Evolutionary conservation across 2,329 filamentous ascomycete species (phyloP).

Genomic region (Penicillium sp.): DNA sequence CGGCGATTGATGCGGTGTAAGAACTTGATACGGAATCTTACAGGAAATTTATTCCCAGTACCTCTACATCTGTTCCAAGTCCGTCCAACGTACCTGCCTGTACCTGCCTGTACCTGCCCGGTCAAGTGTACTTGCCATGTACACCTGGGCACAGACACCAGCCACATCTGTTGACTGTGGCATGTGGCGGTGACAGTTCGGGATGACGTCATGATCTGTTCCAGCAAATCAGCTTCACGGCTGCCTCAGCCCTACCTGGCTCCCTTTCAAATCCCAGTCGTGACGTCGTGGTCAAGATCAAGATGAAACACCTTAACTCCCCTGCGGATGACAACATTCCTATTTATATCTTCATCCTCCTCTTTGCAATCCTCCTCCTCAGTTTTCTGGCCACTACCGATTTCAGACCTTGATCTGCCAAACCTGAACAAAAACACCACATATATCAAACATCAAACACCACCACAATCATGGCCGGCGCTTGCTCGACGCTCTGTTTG

Average conservation of each 20-base stretch:
- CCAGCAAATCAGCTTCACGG: constrained; percentile 4
- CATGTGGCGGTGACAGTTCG: not conserved
- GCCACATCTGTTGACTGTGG: not conserved
- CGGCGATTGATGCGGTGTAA: constrained; percentile 74
- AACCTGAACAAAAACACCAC: constrained; percentile 3
- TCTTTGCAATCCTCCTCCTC: constrained; percentile 28
- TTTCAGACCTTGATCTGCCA: constrained; percentile 12
- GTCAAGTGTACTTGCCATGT: constrained; percentile 1
- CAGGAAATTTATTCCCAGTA: not conserved
- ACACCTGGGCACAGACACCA: not conserved
- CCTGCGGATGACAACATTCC: constrained; percentile 28
- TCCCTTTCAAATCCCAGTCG: not conserved
- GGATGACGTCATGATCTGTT: constrained; percentile 9
- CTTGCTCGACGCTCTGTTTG: constrained; percentile 43
- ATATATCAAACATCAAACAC: not conserved
- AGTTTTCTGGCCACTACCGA: constrained; percentile 27
- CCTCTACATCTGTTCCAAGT: not conserved
- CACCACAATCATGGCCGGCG: constrained; percentile 32
- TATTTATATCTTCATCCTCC: constrained; percentile 30
- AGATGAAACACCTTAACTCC: constrained; percentile 29
- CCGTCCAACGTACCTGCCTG: not conserved
- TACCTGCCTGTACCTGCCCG: too few species aligned
- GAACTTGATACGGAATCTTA: constrained; percentile 11
- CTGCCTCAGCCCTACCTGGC: constrained; percentile 18
- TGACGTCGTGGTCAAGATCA: constrained; percentile 22